Evolutionary conservation across 176 grass and related monocot genomes (phyloP).

Genomic region (Eleusine coracana): DNA sequence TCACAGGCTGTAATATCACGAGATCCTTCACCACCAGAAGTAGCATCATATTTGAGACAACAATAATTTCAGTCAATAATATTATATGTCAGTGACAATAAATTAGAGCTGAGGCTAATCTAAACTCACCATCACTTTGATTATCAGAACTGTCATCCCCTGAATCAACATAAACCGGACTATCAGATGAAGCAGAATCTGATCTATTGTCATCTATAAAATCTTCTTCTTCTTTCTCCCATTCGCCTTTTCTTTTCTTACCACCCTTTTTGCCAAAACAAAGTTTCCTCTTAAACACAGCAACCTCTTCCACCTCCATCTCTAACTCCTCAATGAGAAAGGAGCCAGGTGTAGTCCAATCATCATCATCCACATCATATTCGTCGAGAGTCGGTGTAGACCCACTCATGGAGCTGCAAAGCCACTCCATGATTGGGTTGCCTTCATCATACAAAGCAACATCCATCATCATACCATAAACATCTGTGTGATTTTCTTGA

Average conservation of each 20-base stretch:
- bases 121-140: neutral
- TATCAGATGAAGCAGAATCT: neutral
- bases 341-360: neutral
- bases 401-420: neutral
- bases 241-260: neutral
- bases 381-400: constrained; percentile 4
- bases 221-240: neutral
- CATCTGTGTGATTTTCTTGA: constrained; percentile 12
- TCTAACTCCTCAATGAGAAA: constrained; percentile 1
- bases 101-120: neutral
- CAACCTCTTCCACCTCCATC: neutral
- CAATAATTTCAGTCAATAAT: neutral
- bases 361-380: constrained; percentile 1
- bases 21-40: neutral
- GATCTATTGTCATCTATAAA: neutral
- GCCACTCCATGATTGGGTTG: constrained; percentile 29
- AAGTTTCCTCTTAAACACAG: neutral
- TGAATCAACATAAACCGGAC: neutral
- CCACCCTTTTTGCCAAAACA: neutral
- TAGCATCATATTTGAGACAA: neutral
- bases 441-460: constrained; percentile 28
- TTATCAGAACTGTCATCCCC: too few species aligned
- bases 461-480: constrained; percentile 22
- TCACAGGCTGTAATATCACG: neutral
- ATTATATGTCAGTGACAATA: neutral